Evolutionary conservation across 2,329 filamentous ascomycete species (phyloP), one percentile per base, ranked within the genome.

Genomic region (Penicillium sp.): DNA sequence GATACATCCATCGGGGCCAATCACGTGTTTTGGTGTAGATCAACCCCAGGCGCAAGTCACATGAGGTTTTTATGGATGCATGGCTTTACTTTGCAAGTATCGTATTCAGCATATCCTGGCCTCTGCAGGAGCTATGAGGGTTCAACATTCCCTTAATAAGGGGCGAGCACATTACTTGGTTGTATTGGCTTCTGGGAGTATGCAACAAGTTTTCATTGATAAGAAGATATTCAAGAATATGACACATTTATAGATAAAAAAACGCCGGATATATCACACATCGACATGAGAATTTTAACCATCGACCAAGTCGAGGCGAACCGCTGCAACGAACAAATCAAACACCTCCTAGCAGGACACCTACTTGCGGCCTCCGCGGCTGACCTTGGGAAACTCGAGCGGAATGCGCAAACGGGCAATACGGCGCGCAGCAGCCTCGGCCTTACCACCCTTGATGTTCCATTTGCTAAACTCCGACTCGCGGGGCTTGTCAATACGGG

Each of bases 401-500:
- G 95, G 95, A 63, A 97, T 75, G 67, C 84, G 86, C 69, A 98
- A 79, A 67, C 87, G 87, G 12, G 90, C 92, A 52, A 93, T 78
- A 60, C 83, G 78, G 54, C 71, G 73, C 10, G 74, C 73, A 20
- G 76, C 75, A 4, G 83, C 84, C 69, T 86, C 83, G 1, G 85
- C 84, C 72, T 87, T 88, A 35, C 83, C 84, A 65, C 87, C 82
- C 59, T 84, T 87, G 51, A 80, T 73, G 14, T 73, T 76, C 72
- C 75, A 79, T 57, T 75, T 77, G 25, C 66, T 70, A 59, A 75
- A 76, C 63, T 81, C 79, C 0, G 68, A 67, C 62, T 79, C 78
- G 17, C 70, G 70, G 34, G 76, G 73, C 68, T 73, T 73, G 53
- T 79, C 76, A 42, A 80, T 67, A 15, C 73, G 73, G 61, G 79